Conservation (phyloP, 257 asterid species). For the Plectranthus barbatus region DNA sequence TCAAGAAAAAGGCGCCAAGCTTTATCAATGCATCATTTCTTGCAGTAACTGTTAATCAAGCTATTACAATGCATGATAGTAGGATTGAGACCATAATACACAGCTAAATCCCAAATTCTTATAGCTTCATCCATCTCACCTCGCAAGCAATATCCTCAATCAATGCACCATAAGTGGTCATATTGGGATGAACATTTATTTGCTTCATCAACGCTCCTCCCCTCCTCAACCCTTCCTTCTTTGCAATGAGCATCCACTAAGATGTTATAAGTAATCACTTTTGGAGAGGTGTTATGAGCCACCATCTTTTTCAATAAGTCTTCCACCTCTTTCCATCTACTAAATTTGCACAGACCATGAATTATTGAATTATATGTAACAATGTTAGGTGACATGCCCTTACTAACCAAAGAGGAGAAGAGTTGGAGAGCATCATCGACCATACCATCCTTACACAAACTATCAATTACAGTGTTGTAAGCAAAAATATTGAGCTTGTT, state of each 20-base stretch:
- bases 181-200: not conserved
- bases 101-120: not conserved
- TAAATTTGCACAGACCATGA: not conserved
- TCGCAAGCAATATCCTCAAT: not conserved
- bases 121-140: not conserved
- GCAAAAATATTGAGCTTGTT: too few relatives aligned
- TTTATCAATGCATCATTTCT: not conserved
- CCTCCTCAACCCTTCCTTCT: not conserved
- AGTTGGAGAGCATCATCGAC: too few relatives aligned
- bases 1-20: not conserved
- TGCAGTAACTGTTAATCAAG: not conserved
- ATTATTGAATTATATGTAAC: not conserved
- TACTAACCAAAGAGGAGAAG: too few relatives aligned
- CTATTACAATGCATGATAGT: not conserved
- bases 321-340: not conserved
- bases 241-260: not conserved
- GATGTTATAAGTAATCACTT: not conserved
- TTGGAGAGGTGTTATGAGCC: not conserved
- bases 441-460: too few relatives aligned
- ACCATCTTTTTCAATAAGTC: not conserved
- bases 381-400: too few relatives aligned
- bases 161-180: not conserved
- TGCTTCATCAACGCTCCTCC: not conserved
- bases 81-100: too few relatives aligned
- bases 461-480: too few relatives aligned